Percentiles rank a stretch among this genome's conserved stretches.
phyloP scores from a whole-genome alignment of 140 eudicot species.

The Stevia rebaudiana region DNA sequence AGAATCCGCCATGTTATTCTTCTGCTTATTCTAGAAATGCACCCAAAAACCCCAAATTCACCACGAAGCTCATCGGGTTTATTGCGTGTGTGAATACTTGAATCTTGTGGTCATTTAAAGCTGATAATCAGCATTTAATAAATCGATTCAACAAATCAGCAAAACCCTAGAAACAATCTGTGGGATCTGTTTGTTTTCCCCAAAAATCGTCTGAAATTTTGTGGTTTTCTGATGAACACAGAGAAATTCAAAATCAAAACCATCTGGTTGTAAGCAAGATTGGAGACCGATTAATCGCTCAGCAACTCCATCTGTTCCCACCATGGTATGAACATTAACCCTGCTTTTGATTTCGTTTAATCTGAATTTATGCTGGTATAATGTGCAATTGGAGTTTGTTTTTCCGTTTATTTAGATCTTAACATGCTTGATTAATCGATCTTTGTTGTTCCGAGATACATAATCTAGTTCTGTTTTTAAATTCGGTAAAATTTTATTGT shows the following conservation, averaged over 20 bases:
- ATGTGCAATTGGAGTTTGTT: not conserved
- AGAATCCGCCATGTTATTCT: not conserved
- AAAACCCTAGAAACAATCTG: conserved; percentile 22
- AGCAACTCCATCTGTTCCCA: not conserved
- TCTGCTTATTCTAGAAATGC: conserved; percentile 16
- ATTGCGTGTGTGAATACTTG: not conserved
- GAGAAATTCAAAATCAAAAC: conserved; percentile 11
- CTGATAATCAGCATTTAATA: conserved; percentile 8
- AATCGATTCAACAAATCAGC: conserved; percentile 14
- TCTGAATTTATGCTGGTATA: not conserved
- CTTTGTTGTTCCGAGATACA: not conserved
- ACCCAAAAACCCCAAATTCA: conserved; percentile 17
- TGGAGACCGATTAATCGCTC: conserved; percentile 27
- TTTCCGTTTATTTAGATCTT: conserved; percentile 7
- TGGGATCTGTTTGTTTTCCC: conserved; percentile 18
- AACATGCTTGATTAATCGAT: not conserved
- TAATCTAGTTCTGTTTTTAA: not conserved
- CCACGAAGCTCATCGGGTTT: conserved; percentile 8
- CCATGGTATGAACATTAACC: conserved; percentile 22
- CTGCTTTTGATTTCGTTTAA: not conserved
- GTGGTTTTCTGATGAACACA: conserved; percentile 24
- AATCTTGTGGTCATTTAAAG: not conserved
- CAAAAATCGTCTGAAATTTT: not conserved
- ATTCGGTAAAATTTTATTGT: not conserved
- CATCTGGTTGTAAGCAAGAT: conserved; percentile 25